Evolutionary conservation across 2,329 filamentous ascomycete species (phyloP), one percentile per base, ranked within the genome.

Genomic region (Aureobasidium sp.): DNA sequence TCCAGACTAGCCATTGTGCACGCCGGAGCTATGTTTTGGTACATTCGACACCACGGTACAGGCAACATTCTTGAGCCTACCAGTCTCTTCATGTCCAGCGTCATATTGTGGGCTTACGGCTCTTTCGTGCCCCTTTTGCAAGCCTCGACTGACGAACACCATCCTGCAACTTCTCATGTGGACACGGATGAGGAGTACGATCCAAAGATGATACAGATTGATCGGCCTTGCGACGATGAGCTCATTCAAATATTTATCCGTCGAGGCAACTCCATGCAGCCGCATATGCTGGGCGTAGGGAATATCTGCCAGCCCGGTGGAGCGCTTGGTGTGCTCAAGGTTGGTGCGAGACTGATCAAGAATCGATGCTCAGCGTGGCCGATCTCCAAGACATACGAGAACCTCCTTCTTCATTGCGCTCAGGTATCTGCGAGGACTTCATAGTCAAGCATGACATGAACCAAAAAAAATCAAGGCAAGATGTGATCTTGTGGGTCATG

Each of bases 211-310:
- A 67, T 67, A 57, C 63, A 66, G 27, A 63, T 67, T 44, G 66
- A 67, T 20, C 61, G 66, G 22, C 66, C 66, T 8, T 65, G 64
- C 29, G 66, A 67, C 29, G 66, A 67, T 34, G 66, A 67, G 44
- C 66, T 67, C 34, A 62, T 67, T 12, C 66, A 67, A 51, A 65
- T 62, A 27, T 67, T 66, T 27, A 64, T 67, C 17, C 63, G 65
- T 4, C 58, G 55, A 12, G 66, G 66, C 17, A 63, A 65, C 37
- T 34, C 47, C 36, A 67, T 67, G 64, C 63, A 64, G 36, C 64
- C 64, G 17, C 58, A 67, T 15, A 67, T 67, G 53, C 56, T 63
- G 11, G 65, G 64, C 9, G 66, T 65, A 31, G 64, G 64, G 1
- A 63, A 67, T 41, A 67, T 67, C 17, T 60, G 56, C 20, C 44